Evolutionary conservation across 1,284 basidiomycete species (phyloP), one percentile per base, ranked within the genome.

Genomic region (Apiotrichum siamense): DNA sequence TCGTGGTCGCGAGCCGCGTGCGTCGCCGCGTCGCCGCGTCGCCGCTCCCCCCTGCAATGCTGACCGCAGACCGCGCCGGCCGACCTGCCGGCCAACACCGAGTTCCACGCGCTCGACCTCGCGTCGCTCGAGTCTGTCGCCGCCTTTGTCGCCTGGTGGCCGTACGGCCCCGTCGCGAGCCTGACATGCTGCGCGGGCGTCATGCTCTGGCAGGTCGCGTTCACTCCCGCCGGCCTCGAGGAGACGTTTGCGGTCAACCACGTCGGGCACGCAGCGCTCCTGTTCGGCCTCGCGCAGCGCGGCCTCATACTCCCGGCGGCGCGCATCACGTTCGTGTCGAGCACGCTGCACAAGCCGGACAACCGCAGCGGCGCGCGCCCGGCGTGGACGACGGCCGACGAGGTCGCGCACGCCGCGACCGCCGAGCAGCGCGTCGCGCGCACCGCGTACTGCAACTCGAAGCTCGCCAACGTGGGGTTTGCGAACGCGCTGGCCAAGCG

Each of bases 211-310:
- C 11, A 13, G 10, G 17, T n/a, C 4, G 15, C 9, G 2, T 18
- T 21, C 18, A 35, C 29, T 17, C 27, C 24, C 18, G 40, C 37
- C 42, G 53, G 45, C 21, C 23, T 55, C 36, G 59, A 62, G 31
- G 18, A 31, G 21, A 59, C 54, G 32, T 61, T 64, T 48, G 60
- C 60, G 2, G 45, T 53, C 20, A 59, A 60, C 47, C 59, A 62
- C 36, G 32, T 59, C n/a, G 57, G 58, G 18, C 57, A 64, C 31
- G 52, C 59, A 2, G 49, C 57, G 12, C 47, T 64, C 18, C 58
- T 64, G 49, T 61, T 61, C 46, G 51, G 59, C 23, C 49, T 64
- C 33, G 47, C 44, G 21, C 20, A 39, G 4, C 42, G 42, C 15
- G 37, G 23, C 31, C 40, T 47, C 7, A 37, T 58, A n/a, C 36